phyloP scores from a whole-genome alignment of 148 eudicot species.

The Agrostemma githago region DNA sequence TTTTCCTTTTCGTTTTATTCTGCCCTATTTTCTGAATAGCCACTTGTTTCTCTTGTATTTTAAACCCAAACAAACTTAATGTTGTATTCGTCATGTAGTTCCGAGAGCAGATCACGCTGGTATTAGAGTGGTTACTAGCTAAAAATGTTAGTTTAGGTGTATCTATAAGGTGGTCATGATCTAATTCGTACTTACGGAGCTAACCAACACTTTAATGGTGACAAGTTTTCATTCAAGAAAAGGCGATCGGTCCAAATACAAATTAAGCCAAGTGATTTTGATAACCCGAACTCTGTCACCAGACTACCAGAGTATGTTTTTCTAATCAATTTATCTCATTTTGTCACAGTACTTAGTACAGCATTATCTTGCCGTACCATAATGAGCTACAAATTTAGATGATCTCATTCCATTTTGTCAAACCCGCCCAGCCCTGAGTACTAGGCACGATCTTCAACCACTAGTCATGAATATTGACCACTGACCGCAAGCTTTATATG shows the following conservation, averaged over 20 bases:
- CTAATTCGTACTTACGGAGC: neutral
- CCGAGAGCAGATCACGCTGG: neutral
- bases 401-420: neutral
- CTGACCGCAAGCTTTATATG: neutral
- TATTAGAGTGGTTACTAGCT: neutral
- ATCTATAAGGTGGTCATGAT: neutral
- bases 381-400: neutral
- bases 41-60: neutral
- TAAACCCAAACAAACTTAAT: neutral
- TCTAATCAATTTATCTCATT: neutral
- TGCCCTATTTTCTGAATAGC: neutral
- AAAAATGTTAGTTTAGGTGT: neutral
- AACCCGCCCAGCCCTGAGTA: neutral
- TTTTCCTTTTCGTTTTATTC: neutral
- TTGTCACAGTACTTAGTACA: neutral
- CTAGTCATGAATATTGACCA: neutral
- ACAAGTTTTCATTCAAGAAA: neutral
- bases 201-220: neutral
- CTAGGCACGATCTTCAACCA: no score
- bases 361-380: neutral
- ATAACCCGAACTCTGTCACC: neutral
- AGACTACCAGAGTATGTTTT: neutral
- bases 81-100: neutral
- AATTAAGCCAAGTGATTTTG: neutral
- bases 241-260: neutral